Evolutionary conservation across 257 asterid species (phyloP).

Genomic region (Ophiorrhiza pumila): DNA sequence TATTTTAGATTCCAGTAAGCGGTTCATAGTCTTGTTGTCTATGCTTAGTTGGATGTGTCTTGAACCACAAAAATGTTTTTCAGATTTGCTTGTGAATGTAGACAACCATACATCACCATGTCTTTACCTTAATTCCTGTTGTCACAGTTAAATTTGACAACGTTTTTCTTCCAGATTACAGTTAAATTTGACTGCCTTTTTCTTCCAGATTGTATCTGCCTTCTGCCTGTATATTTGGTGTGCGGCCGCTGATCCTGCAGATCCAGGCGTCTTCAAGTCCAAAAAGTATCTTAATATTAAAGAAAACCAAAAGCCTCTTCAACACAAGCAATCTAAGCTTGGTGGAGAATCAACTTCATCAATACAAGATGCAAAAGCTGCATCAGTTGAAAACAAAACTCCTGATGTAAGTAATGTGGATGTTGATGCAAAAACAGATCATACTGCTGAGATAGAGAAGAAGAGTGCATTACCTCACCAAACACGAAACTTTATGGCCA

Average conservation of each 20-base stretch:
- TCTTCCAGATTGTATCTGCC: slow-evolving; percentile 57
- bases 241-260: slow-evolving; percentile 97
- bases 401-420: slow-evolving; percentile 32
- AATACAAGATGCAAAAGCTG: slow-evolving; percentile 46
- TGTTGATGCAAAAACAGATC: slow-evolving; percentile 37
- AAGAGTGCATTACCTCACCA: slow-evolving; percentile 25
- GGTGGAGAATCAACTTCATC: slow-evolving; percentile 66
- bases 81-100: not conserved
- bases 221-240: slow-evolving; percentile 94
- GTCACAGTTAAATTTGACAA: slow-evolving; percentile 7
- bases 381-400: slow-evolving; percentile 38
- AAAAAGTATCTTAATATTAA: slow-evolving; percentile 66
- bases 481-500: slow-evolving; percentile 29
- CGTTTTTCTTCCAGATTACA: slow-evolving; percentile 44
- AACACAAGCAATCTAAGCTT: slow-evolving; percentile 40
- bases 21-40: not conserved
- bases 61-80: not conserved
- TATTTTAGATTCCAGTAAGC: not conserved
- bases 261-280: slow-evolving; percentile 80
- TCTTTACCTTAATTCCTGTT: not conserved
- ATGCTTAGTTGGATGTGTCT: not conserved
- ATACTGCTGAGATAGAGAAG: slow-evolving; percentile 33
- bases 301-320: slow-evolving; percentile 38
- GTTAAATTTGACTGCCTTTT: slow-evolving; percentile 5
- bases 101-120: not conserved